Evolutionary conservation across 108 stramenopile genomes (phyloP).

Genomic region (Cylindrotheca closterium): DNA sequence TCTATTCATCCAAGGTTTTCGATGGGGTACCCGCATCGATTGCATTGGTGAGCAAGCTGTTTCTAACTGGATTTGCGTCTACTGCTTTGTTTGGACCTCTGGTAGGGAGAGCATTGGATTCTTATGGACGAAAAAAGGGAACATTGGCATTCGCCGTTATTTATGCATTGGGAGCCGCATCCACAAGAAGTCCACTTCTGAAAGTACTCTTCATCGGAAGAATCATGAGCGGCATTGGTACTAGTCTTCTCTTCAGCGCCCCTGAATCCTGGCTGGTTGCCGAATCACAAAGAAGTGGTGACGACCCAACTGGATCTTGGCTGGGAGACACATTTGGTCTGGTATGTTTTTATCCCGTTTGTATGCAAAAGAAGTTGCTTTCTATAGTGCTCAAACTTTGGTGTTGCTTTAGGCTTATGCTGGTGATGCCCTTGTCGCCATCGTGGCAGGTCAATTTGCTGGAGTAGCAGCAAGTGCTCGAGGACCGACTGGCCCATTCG

Average conservation of each 20-base stretch:
- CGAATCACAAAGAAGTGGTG: constrained; percentile 72
- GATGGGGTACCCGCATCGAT: constrained; percentile 58
- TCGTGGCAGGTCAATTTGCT: constrained; percentile 92
- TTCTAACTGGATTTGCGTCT: constrained; percentile 90
- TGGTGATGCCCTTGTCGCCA: constrained; percentile 94
- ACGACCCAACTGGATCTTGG: constrained; percentile 56
- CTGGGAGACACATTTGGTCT: constrained; percentile 93
- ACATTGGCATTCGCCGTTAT: constrained; percentile 81
- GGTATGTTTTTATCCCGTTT: constrained; percentile 38
- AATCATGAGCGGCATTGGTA: constrained; percentile 87
- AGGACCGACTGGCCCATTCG: constrained; percentile 97
- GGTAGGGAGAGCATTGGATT: constrained; percentile 82
- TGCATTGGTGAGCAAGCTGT: constrained; percentile 77
- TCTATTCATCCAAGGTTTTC: constrained; percentile 90
- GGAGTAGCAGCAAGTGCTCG: constrained; percentile 67
- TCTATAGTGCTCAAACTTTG: neutral
- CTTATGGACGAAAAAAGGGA: constrained; percentile 84
- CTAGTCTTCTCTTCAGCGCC: constrained; percentile 82
- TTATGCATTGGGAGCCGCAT: constrained; percentile 78
- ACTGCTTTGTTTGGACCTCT: constrained; percentile 90
- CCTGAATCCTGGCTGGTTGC: constrained; percentile 97
- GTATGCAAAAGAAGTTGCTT: neutral
- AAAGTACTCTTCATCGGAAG: constrained; percentile 81
- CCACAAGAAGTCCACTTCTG: constrained; percentile 77
- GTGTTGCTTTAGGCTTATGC: constrained; percentile 70